Base-by-base conservation (phyloP, 768 basidiomycete species). In the Xerocomellus amylosporus region DNA sequence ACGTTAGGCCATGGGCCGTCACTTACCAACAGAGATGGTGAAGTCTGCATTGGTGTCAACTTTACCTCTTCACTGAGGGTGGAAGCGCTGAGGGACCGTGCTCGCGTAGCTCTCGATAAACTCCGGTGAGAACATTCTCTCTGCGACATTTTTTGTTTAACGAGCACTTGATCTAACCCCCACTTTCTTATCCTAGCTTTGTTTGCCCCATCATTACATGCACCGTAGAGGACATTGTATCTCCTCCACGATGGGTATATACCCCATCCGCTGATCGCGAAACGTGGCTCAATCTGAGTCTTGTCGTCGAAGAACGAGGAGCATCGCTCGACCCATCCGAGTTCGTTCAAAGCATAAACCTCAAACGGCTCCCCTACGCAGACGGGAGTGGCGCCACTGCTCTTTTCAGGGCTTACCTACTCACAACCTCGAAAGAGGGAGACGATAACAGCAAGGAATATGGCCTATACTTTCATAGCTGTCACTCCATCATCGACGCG, bases 241-340 rank as follows among this genome's bases (percentile, higher is more conserved):
- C 63, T 24, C 62, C 63, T 24, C 62, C 63, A 17, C 53, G 46
- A 48, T 64, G 55, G 58, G 43, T 65, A 13, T 67, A 69, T 34
- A 55, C 48, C 20, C 62, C 67, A 15, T 67, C 55, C 26, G 48
- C 53, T 20, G 63, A 62, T 45, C 59, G 66, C 14, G 37, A 62
- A 31, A 51, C 48, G 9, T 67, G 67, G 67, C 59, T 64, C 34
- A 10, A 69, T 40, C 44, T 64, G 20, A 53, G 62, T 7, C 36
- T 69, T 40, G 53, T 31, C 9, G 48, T 60, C 7, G 55, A 67
- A 36, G 51, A 61, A 7, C 56, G 53, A 38, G 63, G 58, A 14
- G 1, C 20, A 8, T 54, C 58, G 28, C 53, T 67, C n/a, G 34
- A 67, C 24, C 2, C 55, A 7, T 24, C 55, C 20, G 43, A 39